Evolutionary conservation across 2,329 filamentous ascomycete species (phyloP).

Genomic region (Periconia sp.): DNA sequence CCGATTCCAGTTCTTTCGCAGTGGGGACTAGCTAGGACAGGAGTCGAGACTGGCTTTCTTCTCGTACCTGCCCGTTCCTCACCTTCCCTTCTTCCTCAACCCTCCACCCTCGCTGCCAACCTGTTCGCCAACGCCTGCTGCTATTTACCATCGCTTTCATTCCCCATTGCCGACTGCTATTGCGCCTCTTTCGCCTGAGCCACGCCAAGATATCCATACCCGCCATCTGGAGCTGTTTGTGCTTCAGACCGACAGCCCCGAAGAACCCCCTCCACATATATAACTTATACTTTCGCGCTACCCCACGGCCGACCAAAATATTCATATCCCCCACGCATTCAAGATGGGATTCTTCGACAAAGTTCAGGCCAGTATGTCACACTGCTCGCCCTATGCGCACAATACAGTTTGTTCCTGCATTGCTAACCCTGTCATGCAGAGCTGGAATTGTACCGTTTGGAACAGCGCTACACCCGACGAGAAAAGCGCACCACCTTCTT

Average conservation of each 20-base stretch:
- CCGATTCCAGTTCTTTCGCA: too few relatives aligned
- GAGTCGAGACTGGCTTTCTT: too few relatives aligned
- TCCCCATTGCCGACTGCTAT: too few relatives aligned
- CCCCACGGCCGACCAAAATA: slow-evolving; percentile 8
- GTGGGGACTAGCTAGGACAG: too few relatives aligned
- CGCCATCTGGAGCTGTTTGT: slow-evolving; percentile 11
- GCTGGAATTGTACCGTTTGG: slow-evolving; percentile 90
- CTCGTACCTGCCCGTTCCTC: not conserved
- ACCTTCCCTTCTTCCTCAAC: not conserved
- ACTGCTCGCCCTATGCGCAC: not conserved
- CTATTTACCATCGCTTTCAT: not conserved
- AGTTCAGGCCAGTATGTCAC: slow-evolving; percentile 43
- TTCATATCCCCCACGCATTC: slow-evolving; percentile 11
- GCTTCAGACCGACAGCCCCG: slow-evolving; percentile 25
- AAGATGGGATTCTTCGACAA: slow-evolving; percentile 45
- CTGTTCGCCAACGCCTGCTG: not conserved
- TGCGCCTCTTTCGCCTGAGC: not conserved
- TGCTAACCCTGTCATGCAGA: slow-evolving; percentile 46
- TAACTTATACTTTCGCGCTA: slow-evolving; percentile 15
- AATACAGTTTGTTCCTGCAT: not conserved
- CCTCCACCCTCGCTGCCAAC: not conserved
- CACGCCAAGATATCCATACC: slow-evolving; percentile 4
- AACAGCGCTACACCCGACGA: slow-evolving; percentile 90
- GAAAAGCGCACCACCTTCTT: slow-evolving; percentile 88
- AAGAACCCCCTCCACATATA: slow-evolving; percentile 26